phyloP scores from a whole-genome alignment of 2,329 filamentous ascomycete species.

The Ceratocystis harringtonii region DNA sequence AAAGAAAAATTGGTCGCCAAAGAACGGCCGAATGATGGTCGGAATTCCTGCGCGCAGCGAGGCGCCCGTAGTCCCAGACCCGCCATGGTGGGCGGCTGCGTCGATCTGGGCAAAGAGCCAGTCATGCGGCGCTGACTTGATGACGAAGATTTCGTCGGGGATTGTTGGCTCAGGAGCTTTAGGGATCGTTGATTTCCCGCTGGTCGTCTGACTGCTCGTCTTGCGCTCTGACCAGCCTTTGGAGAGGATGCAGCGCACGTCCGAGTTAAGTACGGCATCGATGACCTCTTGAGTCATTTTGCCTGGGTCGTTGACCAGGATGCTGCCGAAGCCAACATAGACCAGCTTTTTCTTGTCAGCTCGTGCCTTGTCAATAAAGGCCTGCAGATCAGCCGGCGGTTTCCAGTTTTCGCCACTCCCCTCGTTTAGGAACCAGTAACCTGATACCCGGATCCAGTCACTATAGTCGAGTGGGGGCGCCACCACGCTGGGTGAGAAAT shows the following conservation, averaged over 20 bases:
- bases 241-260: slow-evolving; percentile 84
- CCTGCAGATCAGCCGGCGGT: slow-evolving; percentile 58
- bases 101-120: slow-evolving; percentile 94
- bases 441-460: slow-evolving; percentile 93
- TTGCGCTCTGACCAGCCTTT: slow-evolving; percentile 91
- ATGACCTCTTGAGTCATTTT: slow-evolving; percentile 88
- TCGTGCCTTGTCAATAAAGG: slow-evolving; percentile 73
- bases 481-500: slow-evolving; percentile 91
- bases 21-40: slow-evolving; percentile 92
- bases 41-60: slow-evolving; percentile 81
- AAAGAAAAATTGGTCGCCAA: slow-evolving; percentile 96
- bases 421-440: slow-evolving; percentile 96
- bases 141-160: slow-evolving; percentile 68
- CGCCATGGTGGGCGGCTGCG: slow-evolving; percentile 86
- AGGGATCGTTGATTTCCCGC: slow-evolving; percentile 27
- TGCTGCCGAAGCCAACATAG: slow-evolving; percentile 93
- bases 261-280: slow-evolving; percentile 76
- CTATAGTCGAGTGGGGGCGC: slow-evolving; percentile 86
- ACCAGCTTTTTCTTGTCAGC: slow-evolving; percentile 78
- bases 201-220: slow-evolving; percentile 28
- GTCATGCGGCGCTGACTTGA: slow-evolving; percentile 84
- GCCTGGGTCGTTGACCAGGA: slow-evolving; percentile 78
- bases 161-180: slow-evolving; percentile 49
- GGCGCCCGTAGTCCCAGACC: slow-evolving; percentile 86
- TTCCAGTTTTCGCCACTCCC: slow-evolving; percentile 40